Conservation (phyloP, 495 filamentous ascomycete genomes). For the Niebla homalea region DNA sequence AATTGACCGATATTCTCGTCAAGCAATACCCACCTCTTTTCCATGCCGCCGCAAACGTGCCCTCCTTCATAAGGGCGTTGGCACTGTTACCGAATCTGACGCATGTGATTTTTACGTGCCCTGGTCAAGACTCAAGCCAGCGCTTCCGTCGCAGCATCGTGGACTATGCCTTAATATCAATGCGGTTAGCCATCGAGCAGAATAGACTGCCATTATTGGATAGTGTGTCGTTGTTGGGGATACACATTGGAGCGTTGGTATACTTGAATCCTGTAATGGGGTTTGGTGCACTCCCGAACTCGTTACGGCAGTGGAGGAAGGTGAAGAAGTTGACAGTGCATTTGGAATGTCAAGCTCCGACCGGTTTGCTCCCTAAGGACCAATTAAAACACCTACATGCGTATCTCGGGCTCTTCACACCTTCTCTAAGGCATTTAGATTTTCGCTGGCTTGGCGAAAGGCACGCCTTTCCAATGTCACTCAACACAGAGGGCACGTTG, state of each 20-base stretch:
- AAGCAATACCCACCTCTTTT: constrained; percentile 72
- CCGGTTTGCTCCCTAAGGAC: constrained; percentile 40
- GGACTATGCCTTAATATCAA: constrained; percentile 69
- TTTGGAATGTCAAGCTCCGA: constrained; percentile 47
- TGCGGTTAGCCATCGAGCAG: constrained; percentile 63
- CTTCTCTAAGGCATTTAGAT: constrained; percentile 44
- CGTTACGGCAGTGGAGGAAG: constrained; percentile 53
- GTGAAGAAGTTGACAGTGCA: constrained; percentile 54
- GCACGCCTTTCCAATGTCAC: constrained; percentile 52
- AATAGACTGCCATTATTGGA: constrained; percentile 43
- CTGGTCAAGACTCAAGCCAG: constrained; percentile 50
- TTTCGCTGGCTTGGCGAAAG: constrained; percentile 61
- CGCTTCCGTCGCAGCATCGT: constrained; percentile 60
- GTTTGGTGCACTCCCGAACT: constrained; percentile 51
- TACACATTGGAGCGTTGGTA: constrained; percentile 55
- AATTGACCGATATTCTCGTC: constrained; percentile 53
- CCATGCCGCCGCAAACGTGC: constrained; percentile 71
- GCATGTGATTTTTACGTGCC: constrained; percentile 57
- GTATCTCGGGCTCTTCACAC: constrained; percentile 52
- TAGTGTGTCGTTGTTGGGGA: constrained; percentile 48
- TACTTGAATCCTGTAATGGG: constrained; percentile 56
- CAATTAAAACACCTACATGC: constrained; percentile 64
- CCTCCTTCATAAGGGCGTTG: constrained; percentile 61
- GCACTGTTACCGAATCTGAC: constrained; percentile 46
- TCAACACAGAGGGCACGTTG: constrained; percentile 43